Base-by-base conservation (phyloP, 1,139 yeast species). In the Sugiyamaella japonica region DNA sequence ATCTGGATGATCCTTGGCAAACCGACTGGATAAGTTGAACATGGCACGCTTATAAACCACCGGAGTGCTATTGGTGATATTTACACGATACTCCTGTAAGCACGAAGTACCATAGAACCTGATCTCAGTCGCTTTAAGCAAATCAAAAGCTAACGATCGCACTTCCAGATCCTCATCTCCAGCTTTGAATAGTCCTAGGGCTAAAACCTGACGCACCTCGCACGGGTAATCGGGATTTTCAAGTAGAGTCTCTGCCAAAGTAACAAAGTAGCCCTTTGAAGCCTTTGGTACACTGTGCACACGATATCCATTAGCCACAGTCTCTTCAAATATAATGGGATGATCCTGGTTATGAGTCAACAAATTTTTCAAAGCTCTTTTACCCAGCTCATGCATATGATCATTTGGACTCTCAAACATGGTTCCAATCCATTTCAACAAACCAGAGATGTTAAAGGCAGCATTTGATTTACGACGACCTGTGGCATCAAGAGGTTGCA, bases 1-100 rank as follows among this genome's bases (percentile, higher is more conserved):
- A 23, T 79, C 83, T 0, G 88, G 77, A 59, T 82, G 81, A 10
- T 76, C 73, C 0, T 80, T 71, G 0, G 89, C 85, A 63, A 86
- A 76, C 57, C 81, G 80, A 1, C 82, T 77, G 0, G 95, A 83
- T 23, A 88, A 71, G 50, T 85, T 86, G 61, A 84, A 84, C 58
- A 88, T 74, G 0, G 91, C 91, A 50, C 89, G 82, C 66, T 87
- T 87, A 71, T 85, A 89, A 5, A 89, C 86, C 3, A 87, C 86
- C 59, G 84, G 80, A 10, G 91, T 84, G 47, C 79, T 76, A 60
- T 87, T 85, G 58, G 82, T 76, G 15, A 86, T 82, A 32, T 85
- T 78, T 61, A 85, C 88, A 7, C 80, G 76, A 63, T 79, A 85
- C 44, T 76, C 74, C 25, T 45, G 46, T 40, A 46, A 31, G 31